Evolutionary conservation across 2,329 filamentous ascomycete genomes (phyloP).

Genomic region (Ceratocystis destructans): DNA sequence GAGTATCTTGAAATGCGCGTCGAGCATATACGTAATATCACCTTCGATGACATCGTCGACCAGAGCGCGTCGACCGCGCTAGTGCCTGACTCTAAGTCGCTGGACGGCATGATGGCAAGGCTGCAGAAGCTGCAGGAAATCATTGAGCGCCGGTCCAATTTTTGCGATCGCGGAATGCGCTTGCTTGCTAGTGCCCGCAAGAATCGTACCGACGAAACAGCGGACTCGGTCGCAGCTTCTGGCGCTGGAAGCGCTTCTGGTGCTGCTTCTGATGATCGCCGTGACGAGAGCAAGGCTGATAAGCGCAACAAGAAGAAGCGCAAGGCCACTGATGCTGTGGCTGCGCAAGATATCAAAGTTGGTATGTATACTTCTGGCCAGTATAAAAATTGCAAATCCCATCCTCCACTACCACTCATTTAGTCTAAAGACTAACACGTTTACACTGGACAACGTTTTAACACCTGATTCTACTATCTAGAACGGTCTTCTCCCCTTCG

Average conservation of each 20-base stretch:
- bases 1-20: conserved; percentile 54
- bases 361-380: conserved; percentile 23
- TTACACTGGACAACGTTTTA: neutral
- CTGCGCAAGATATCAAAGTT: conserved; percentile 37
- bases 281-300: conserved; percentile 37
- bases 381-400: too few species aligned
- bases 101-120: conserved; percentile 49
- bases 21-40: conserved; percentile 44
- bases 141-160: conserved; percentile 51
- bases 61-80: conserved; percentile 41
- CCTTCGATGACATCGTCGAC: conserved; percentile 58
- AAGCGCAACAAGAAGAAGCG: conserved; percentile 64
- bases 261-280: conserved; percentile 31
- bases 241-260: neutral
- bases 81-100: conserved; percentile 49
- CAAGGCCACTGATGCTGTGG: conserved; percentile 50
- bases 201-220: conserved; percentile 41
- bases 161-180: conserved; percentile 61
- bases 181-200: conserved; percentile 53
- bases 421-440: neutral
- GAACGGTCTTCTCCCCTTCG: conserved; percentile 42
- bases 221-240: conserved; percentile 24
- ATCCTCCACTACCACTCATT: neutral
- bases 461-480: conserved; percentile 22
- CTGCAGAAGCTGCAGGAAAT: conserved; percentile 51